These are phyloP conservation scores for Pulveroboletus sp. DNA, from an alignment of 768 basidiomycete genomes.

Conservation along the genomic window DNA sequence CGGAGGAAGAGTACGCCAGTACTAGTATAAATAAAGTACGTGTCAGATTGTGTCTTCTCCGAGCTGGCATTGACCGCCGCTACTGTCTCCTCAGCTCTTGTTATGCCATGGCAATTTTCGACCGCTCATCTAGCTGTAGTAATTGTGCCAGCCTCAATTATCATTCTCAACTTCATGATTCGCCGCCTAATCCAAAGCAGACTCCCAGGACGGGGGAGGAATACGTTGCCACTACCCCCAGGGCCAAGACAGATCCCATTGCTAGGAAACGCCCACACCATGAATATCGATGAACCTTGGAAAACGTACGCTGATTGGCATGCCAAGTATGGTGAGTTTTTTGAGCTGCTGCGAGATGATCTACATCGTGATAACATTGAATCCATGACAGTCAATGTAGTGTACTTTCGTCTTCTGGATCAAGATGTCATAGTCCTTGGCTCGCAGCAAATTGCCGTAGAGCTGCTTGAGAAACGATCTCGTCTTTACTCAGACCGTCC, in stretches of 20 bases:
- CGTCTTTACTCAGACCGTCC: slow-evolving; percentile 52
- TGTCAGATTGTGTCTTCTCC: too few species aligned
- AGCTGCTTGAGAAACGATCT: slow-evolving; percentile 46
- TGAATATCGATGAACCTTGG: slow-evolving; percentile 5
- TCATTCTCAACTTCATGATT: not conserved
- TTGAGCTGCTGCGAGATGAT: not conserved
- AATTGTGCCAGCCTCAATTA: not conserved
- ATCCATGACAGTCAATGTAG: slow-evolving; percentile 34
- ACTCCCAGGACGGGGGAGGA: not conserved
- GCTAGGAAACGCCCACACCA: not conserved
- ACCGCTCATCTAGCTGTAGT: too few species aligned
- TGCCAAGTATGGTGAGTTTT: not conserved
- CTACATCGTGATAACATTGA: too few species aligned
- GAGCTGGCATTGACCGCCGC: too few species aligned
- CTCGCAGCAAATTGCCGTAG: slow-evolving; percentile 37
- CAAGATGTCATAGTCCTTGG: slow-evolving; percentile 44
- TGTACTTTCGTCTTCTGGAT: slow-evolving; percentile 46
- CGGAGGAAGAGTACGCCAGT: too few species aligned
- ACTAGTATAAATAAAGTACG: too few species aligned
- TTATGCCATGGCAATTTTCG: too few species aligned
- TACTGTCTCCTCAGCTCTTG: too few species aligned
- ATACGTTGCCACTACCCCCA: slow-evolving; percentile 6
- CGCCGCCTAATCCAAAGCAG: not conserved
- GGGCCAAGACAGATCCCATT: slow-evolving; percentile 3
- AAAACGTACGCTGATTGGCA: slow-evolving; percentile 8